phyloP scores from a whole-genome alignment of 352 stramenopile species.

The Globisporangium nunn region DNA sequence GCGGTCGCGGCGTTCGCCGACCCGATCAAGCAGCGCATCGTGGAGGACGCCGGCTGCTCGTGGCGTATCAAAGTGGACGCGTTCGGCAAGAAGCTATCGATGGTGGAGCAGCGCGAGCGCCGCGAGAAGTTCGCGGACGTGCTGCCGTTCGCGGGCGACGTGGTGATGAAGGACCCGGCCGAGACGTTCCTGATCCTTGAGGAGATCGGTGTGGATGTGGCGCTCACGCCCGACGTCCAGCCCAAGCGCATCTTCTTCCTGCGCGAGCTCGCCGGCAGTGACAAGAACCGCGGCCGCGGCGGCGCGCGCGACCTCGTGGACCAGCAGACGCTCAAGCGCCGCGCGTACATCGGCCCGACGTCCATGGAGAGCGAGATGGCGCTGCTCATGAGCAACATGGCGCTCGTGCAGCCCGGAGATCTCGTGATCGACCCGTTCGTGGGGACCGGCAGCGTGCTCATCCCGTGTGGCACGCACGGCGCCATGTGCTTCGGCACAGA shows the following conservation, averaged over 20 bases:
- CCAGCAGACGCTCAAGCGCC: conserved; percentile 91
- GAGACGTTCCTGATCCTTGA: conserved; percentile 76
- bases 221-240: conserved; percentile 21
- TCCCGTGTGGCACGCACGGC: conserved; percentile 90
- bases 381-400: conserved; percentile 93
- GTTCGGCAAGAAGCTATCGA: conserved; percentile 78
- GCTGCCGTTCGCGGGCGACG: conserved; percentile 59
- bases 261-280: conserved; percentile 58
- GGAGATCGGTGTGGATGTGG: conserved; percentile 55
- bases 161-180: conserved; percentile 58
- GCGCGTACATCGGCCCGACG: conserved; percentile 95
- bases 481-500: conserved; percentile 93
- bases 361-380: conserved; percentile 97
- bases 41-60: conserved; percentile 34
- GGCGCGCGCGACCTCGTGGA: conserved; percentile 75
- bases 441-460: conserved; percentile 95
- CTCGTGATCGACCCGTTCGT: conserved; percentile 96
- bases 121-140: conserved; percentile 44
- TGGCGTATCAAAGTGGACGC: conserved; percentile 77
- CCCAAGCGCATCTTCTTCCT: conserved; percentile 70
- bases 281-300: conserved; percentile 63
- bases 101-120: conserved; percentile 47
- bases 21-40: conserved; percentile 34
- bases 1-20: conserved; percentile 29
- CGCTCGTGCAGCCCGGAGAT: conserved; percentile 52